Evolutionary conservation across 495 filamentous ascomycete species (phyloP), one percentile per base, ranked within the genome.

Genomic region (Hypoxylon subgilvum): DNA sequence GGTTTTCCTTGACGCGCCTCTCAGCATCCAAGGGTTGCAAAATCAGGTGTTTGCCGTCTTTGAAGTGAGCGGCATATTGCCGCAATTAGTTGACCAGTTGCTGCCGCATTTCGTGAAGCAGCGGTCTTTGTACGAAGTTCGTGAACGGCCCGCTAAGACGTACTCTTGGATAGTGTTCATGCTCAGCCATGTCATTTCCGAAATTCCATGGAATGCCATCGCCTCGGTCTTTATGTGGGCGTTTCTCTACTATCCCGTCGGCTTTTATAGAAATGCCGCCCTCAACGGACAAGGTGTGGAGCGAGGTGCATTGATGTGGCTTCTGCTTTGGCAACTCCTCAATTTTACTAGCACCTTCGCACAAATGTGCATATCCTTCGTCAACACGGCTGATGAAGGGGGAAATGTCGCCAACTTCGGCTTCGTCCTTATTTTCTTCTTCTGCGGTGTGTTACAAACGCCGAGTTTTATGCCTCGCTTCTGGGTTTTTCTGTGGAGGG

Each of bases 11-110:
- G 77, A 86, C 25, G 80, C 88, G 7, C 72, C 81, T 12, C 86
- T 84, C 63, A 83, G 79, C 14, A 67, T 86, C 1, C 87, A 92
- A 69, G 91, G 90, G 16, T 81, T 96, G 21, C 89, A 92, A 63
- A 93, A 94, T 69, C 87, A 91, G 63, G 87, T 94, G 76, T 93
- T 94, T 69, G 77, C 84, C 63, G 85, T 95, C 61, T 96, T 96
- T 74, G 84, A 91, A 80, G 70, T 96, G 3, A 73, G 90, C 38
- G 86, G 82, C 22, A 84, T 95, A 53, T 88, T 93, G 69, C 82
- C 83, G 35, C 83, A 86, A 54, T 72, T 92, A 13, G 82, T 86
- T 7, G 82, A 90, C 56, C 91, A 95, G 63, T 89, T 87, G 57
- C 94, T 94, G 87, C 90, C 90, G 0, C 80, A 88, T 57, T 92